Evolutionary conservation across 2,329 filamentous ascomycete species (phyloP).

Genomic region (Pseudofabraea citricarpa): DNA sequence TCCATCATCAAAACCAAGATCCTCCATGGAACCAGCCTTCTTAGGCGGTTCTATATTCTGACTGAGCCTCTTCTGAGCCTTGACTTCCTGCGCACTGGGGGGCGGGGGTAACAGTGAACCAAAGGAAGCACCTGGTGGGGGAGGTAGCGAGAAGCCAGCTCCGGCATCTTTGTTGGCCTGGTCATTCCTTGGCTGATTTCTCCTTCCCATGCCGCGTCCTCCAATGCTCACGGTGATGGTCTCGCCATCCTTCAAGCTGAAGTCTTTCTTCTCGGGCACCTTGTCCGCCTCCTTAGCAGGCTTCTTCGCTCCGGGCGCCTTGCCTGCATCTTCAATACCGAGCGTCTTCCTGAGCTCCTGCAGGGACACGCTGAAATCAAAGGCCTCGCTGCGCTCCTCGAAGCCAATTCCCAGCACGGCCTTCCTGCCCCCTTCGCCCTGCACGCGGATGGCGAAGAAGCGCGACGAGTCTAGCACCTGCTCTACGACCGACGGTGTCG

Average conservation of each 20-base stretch:
- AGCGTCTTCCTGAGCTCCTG: slow-evolving; percentile 72
- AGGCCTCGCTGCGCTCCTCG: slow-evolving; percentile 79
- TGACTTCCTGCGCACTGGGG: slow-evolving; percentile 57
- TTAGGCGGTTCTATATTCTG: slow-evolving; percentile 43
- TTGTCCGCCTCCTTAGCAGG: slow-evolving; percentile 31
- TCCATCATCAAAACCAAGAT: slow-evolving; percentile 80
- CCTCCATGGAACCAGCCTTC: slow-evolving; percentile 38
- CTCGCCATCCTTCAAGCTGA: slow-evolving; percentile 83
- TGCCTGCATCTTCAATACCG: slow-evolving; percentile 47
- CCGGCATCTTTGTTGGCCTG: slow-evolving; percentile 14
- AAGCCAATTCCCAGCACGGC: slow-evolving; percentile 82
- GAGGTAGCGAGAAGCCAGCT: slow-evolving; percentile 68
- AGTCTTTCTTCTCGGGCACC: slow-evolving; percentile 60
- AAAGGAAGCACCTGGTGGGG: slow-evolving; percentile 32
- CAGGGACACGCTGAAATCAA: slow-evolving; percentile 77
- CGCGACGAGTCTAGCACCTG: slow-evolving; percentile 52
- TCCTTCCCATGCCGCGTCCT: slow-evolving; percentile 36
- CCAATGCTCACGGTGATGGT: slow-evolving; percentile 79
- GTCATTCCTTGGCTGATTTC: slow-evolving; percentile 18
- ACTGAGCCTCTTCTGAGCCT: slow-evolving; percentile 51
- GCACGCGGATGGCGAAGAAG: slow-evolving; percentile 48
- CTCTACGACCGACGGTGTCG: slow-evolving; percentile 60
- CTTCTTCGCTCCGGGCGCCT: slow-evolving; percentile 21
- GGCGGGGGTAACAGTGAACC: slow-evolving; percentile 59
- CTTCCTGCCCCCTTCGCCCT: slow-evolving; percentile 69